phyloP scores from a whole-genome alignment of 257 asterid species.

The Solanum chilense region DNA sequence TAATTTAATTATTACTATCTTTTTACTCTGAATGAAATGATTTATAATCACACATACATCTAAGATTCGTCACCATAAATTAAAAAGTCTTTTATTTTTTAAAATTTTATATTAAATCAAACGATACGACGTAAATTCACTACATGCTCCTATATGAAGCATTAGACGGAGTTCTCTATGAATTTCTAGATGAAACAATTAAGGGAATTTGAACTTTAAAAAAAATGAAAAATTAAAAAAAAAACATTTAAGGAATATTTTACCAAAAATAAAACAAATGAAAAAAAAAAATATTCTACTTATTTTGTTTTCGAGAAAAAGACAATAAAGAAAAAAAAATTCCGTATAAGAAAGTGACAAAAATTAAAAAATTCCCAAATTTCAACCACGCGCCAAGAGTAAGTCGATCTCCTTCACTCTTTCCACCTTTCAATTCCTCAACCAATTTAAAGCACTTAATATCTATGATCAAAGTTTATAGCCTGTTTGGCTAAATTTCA shows the following conservation, averaged over 20 bases:
- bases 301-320: not conserved
- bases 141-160: not conserved
- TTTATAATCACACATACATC: not conserved
- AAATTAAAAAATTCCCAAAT: not conserved
- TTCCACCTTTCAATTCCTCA: not conserved
- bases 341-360: not conserved
- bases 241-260: not conserved
- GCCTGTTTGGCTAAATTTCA: not conserved
- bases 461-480: not conserved
- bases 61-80: not conserved
- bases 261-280: not conserved
- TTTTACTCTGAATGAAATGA: too few species aligned
- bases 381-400: not conserved
- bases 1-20: not conserved
- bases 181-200: not conserved
- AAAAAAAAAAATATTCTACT: not conserved
- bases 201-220: not conserved
- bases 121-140: not conserved
- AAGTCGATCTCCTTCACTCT: not conserved
- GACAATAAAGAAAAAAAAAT: not conserved
- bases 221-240: too few species aligned
- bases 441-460: not conserved
- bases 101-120: not conserved
- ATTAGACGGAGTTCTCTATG: not conserved
- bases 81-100: not conserved